Conservation (phyloP, 768 basidiomycete species). For the Boletus reticuloceps region DNA sequence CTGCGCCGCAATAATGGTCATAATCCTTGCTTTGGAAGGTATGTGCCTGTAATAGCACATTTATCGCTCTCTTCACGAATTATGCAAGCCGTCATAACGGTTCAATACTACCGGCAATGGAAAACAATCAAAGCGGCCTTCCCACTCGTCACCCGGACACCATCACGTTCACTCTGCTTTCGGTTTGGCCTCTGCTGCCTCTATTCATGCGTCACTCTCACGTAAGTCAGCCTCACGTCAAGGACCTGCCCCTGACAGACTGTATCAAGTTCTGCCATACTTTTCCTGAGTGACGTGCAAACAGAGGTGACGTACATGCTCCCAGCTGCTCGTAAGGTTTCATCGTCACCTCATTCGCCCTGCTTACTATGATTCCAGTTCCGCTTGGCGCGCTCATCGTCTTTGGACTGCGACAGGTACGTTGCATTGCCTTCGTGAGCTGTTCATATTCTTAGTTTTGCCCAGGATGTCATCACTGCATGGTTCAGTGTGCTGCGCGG, state of each 20-base stretch:
- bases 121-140: constrained; percentile 37
- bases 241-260: neutral
- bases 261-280: constrained; percentile 34
- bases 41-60: constrained; percentile 1
- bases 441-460: neutral
- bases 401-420: constrained; percentile 50
- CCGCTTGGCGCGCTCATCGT: constrained; percentile 47
- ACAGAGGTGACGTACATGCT: constrained; percentile 43
- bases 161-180: constrained; percentile 37
- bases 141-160: constrained; percentile 38
- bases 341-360: neutral
- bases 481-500: constrained; percentile 25
- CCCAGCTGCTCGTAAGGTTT: constrained; percentile 46
- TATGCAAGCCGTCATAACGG: constrained; percentile 39
- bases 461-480: constrained; percentile 39
- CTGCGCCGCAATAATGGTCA: constrained; percentile 37
- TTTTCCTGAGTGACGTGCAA: constrained; percentile 32
- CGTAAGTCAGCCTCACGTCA: constrained; percentile 31
- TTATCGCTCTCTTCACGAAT: neutral
- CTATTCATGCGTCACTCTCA: constrained; percentile 42
- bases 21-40: constrained; percentile 50
- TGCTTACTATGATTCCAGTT: constrained; percentile 33
- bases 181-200: constrained; percentile 44
- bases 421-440: neutral
- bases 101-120: constrained; percentile 44